Evolutionary conservation across 2,329 filamentous ascomycete species (phyloP), one percentile per base, ranked within the genome.

Genomic region (Talaromyces sp.): DNA sequence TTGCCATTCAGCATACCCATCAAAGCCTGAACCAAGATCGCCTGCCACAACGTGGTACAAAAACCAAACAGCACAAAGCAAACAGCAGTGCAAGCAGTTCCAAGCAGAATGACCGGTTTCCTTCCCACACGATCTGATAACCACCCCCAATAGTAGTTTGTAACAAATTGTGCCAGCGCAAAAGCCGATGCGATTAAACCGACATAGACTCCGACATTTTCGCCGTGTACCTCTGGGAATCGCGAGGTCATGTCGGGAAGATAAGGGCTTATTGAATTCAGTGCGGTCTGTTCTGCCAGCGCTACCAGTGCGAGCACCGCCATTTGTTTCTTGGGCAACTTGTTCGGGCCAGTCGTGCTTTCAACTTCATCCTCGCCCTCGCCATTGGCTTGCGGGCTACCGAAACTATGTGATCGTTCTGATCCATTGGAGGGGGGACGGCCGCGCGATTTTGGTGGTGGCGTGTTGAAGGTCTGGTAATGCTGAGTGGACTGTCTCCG

Each of bases 1-100:
- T 99, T 99, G 59, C 95, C 95, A 74, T 98, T 99, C 58, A 96
- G 86, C 60, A 96, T 74, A 3, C 95, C 95, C 92, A 98, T 97
- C 66, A 93, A 79, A 1, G 89, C 86, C 73, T 99, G 95, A 0
- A 96, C 91, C 16, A 91, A 66, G 14, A 98, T 83, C 2, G 96
- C 88, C 74, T 98, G 93, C 85, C 88, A 91, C 65, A 96, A 85
- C 1, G 83, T 88, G 65, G 79, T 86, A 74, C 92, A 96, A 70
- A 98, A 92, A 3, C 93, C 95, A 74, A 99, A 99, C 0, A 86
- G 85, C 44, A 89, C 75, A 72, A 98, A 97, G 71, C 91, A 96
- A 12, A 82, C 80, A 67, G 91, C 88, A 25, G 96, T 90, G 61
- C 95, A 78, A n/a, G 91, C 80, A 0, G 95, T 96, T 3, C 95